Evolutionary conservation across 257 asterid genomes (phyloP), one percentile per base, ranked within the genome.

Genomic region (Rehmannia glutinosa): DNA sequence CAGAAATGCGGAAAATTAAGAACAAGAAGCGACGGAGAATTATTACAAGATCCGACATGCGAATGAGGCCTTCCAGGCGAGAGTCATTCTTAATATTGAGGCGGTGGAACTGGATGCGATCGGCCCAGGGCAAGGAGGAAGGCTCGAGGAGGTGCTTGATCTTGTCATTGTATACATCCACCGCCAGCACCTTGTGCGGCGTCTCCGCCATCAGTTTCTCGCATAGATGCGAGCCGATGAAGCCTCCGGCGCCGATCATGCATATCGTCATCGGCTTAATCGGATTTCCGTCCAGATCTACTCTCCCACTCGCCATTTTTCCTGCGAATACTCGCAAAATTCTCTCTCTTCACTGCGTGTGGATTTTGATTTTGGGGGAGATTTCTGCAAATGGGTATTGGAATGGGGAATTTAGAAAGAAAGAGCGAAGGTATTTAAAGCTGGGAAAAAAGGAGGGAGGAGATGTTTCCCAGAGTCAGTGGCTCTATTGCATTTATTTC

Each of bases 161-260:
- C 86, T 89, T 92, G 82, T 89, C 98, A 70, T 25, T 81, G 74
- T 87, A 89, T 0, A 92, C 97, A 47, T 92, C 98, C 5, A 92
- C 97, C 5, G 96, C 97, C 45, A 87, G 78, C 35, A 92, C 84
- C 81, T 78, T 87, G 78, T 92, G 98, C 52, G 79, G 84, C 55
- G 98, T 92, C 73, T 87, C 96, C 61, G 69, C 6, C 91, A 92
- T 68, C 17, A 92, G 76, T 78, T 92, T 92, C 85, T 92, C 98
- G 71, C 98, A 92, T 13, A 92, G 84, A 62, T 90, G 98, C 30
- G 98, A 92, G 13, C 98, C 98, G 55, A 92, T 92, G 84, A 92
- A 92, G 2, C 98, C 98, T 9, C 97, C 98, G 55, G 98, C 98
- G 21, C 96, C 98, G 45, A 89, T 92, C 96, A 92, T 87, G 81